Evolutionary conservation across 495 filamentous ascomycete genomes (phyloP).

Genomic region (Penicillium verhagenii): DNA sequence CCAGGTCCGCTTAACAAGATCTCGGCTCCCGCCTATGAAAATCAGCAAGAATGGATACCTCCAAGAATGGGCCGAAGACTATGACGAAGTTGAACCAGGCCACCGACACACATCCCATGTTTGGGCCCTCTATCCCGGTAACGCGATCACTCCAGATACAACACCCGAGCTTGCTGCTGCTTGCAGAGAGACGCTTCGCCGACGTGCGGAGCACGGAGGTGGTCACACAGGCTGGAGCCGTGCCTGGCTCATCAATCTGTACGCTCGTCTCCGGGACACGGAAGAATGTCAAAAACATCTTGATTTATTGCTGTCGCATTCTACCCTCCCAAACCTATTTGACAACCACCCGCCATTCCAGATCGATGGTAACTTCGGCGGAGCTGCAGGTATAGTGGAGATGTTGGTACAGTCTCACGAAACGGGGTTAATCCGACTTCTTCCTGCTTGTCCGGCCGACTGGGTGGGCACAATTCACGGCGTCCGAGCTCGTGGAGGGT

Average conservation of each 20-base stretch:
- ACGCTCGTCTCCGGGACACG: slow-evolving; percentile 27
- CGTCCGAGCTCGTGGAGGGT: slow-evolving; percentile 41
- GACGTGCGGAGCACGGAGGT: slow-evolving; percentile 40
- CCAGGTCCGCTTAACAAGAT: slow-evolving; percentile 8
- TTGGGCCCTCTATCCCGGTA: slow-evolving; percentile 40
- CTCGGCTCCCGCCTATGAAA: slow-evolving; percentile 30
- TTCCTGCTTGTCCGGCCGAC: slow-evolving; percentile 41
- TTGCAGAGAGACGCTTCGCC: slow-evolving; percentile 35
- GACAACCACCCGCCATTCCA: slow-evolving; percentile 48
- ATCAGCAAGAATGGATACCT: slow-evolving; percentile 43
- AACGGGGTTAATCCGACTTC: slow-evolving; percentile 38
- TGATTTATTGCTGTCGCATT: slow-evolving; percentile 35
- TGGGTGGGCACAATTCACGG: slow-evolving; percentile 40
- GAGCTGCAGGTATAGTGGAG: slow-evolving; percentile 46
- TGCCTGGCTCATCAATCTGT: slow-evolving; percentile 47
- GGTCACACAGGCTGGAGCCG: slow-evolving; percentile 51
- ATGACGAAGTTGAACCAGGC: slow-evolving; percentile 44
- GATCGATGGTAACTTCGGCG: slow-evolving; percentile 56
- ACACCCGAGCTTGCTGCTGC: slow-evolving; percentile 32
- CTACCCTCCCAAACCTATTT: slow-evolving; percentile 40
- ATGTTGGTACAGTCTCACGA: slow-evolving; percentile 53
- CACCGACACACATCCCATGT: slow-evolving; percentile 52
- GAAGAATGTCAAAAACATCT: slow-evolving; percentile 37
- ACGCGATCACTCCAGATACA: slow-evolving; percentile 21
- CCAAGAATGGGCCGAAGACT: slow-evolving; percentile 50